Conservation (phyloP, 2,329 filamentous ascomycete species). For the Cladosporium oxysporum region DNA sequence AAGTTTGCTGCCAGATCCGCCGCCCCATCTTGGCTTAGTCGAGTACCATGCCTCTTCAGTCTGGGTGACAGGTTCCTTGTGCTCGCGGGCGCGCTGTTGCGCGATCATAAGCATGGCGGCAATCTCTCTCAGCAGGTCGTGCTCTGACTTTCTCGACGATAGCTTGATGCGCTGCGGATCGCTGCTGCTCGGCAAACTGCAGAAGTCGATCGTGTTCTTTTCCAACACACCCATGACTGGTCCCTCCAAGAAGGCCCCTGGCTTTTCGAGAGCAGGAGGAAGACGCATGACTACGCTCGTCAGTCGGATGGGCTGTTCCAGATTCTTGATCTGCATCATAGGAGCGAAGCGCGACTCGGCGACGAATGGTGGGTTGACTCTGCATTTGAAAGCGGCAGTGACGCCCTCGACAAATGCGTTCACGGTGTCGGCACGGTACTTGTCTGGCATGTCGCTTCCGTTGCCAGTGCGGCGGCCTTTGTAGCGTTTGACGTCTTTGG, state of each 20-base stretch:
- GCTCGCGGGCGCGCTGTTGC: slow-evolving; percentile 61
- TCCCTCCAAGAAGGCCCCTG: slow-evolving; percentile 58
- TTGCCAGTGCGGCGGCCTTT: slow-evolving; percentile 60
- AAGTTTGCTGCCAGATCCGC: slow-evolving; percentile 50
- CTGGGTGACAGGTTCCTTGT: slow-evolving; percentile 49
- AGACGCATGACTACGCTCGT: slow-evolving; percentile 56
- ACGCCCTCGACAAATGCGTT: slow-evolving; percentile 59
- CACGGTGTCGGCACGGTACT: slow-evolving; percentile 57
- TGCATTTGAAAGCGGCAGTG: slow-evolving; percentile 60
- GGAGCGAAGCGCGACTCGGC: slow-evolving; percentile 47
- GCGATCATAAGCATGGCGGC: slow-evolving; percentile 59
- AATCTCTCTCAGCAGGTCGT: slow-evolving; percentile 60
- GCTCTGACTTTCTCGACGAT: slow-evolving; percentile 32
- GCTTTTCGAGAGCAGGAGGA: slow-evolving; percentile 54
- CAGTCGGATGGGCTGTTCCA: slow-evolving; percentile 60
- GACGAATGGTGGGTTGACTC: slow-evolving; percentile 36
- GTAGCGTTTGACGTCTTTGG: slow-evolving; percentile 42
- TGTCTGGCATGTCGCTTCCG: slow-evolving; percentile 60
- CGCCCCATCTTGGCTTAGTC: slow-evolving; percentile 57
- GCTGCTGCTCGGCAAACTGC: slow-evolving; percentile 3
- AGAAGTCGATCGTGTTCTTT: slow-evolving; percentile 57
- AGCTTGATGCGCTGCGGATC: slow-evolving; percentile 28
- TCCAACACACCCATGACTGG: slow-evolving; percentile 59
- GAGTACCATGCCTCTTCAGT: slow-evolving; percentile 65
- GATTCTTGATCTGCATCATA: slow-evolving; percentile 42